Base-by-base conservation (phyloP, 192 early-diverging fungal genomes). In the Geranomyces variabilis region DNA sequence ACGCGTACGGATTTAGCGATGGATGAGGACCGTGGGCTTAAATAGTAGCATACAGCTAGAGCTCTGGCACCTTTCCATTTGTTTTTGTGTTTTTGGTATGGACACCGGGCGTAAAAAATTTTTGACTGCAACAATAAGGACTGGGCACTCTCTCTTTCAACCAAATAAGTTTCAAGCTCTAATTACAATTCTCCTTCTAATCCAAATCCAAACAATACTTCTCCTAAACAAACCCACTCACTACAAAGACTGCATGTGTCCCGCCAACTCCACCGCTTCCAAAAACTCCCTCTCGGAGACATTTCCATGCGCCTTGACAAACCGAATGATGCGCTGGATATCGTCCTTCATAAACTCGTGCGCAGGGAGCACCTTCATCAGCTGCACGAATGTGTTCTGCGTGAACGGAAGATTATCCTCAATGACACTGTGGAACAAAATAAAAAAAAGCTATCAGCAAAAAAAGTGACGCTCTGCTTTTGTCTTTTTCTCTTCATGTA, bases 301-400 rank as follows among this genome's bases (percentile, higher is more conserved):
- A 48, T 59, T 77, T 55, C 69, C 81, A 34, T 83, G 82, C 12
- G 71, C 67, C 53, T 80, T 78, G 1, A 87, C 78, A 64, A 87
- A 87, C 9, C 84, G 75, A 55, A 87, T 77, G 34, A 87, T 81
- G n/a, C 84, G 71, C 62, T 87, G 86, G 7, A 87, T 74, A 34
- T 85, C 80, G 47, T 87, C 86, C 29, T 82, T 78, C 55, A 75
- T 79, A 63, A 87, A 87, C 33, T 85, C 83, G 48, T 68, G 68
- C 15, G 75, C 46, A 2, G 86, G 84, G 30, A 87, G 68, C 36
- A 87, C 47, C 33, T 75, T 71, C 74, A 87, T 77, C 5, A 87
- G 63, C 58, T 84, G 82, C 0, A 84, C 75, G 48, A 86, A 82
- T 1, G 70, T 71, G 29, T 67, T 63, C 64, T 80, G 80, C 1